Evolutionary conservation across 225 moss, liverwort and hornwort genomes (phyloP).

Genomic region (Pleurozium schreberi): DNA sequence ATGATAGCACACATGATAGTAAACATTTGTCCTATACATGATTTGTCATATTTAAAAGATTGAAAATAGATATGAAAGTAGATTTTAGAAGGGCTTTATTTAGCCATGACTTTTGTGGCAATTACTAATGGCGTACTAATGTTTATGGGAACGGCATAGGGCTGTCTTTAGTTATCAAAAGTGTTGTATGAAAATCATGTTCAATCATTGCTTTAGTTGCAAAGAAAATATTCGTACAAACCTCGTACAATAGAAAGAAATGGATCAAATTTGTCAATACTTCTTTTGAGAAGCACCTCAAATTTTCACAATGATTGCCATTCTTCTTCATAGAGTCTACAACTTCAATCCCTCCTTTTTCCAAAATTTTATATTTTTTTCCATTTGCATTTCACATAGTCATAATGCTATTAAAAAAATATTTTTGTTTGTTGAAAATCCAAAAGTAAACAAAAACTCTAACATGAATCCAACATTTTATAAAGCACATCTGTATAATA

Average conservation of each 20-base stretch:
- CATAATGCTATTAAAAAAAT: not conserved
- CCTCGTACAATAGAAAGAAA: not conserved
- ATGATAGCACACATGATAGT: not conserved
- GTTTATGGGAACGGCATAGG: not conserved
- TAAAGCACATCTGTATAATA: not conserved
- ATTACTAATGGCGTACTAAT: not conserved
- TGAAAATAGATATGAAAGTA: not conserved
- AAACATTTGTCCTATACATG: rapidly evolving
- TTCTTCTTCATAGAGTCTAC: not conserved
- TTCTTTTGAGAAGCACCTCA: not conserved
- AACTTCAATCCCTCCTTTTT: not conserved
- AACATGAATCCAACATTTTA: not conserved
- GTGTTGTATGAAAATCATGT: rapidly evolving
- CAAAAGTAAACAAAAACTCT: not conserved
- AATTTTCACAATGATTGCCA: not conserved
- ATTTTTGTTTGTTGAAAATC: not conserved
- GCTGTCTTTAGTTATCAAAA: rapidly evolving
- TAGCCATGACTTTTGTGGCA: not conserved
- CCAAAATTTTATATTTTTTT: not conserved
- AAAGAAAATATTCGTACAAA: no score
- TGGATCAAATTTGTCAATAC: not conserved
- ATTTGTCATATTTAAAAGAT: not conserved
- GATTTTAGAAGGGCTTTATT: not conserved
- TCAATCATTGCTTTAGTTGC: not conserved
- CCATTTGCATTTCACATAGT: not conserved